phyloP scores from a whole-genome alignment of 805 yeast species.

The Wickerhamomyces ciferrii region DNA sequence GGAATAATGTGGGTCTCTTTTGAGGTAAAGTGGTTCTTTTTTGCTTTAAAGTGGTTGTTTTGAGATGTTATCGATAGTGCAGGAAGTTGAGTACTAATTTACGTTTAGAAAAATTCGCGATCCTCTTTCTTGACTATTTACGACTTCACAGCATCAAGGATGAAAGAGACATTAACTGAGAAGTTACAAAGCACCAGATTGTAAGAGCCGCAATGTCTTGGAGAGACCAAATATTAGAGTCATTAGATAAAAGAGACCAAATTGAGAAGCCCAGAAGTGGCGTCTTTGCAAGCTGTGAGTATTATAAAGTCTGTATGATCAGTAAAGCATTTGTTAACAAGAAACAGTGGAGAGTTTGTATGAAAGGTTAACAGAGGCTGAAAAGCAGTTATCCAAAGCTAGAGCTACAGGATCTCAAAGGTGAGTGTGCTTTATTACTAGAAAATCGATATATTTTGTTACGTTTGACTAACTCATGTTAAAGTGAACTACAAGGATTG shows the following conservation, averaged over 20 bases:
- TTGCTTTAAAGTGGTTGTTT: background rate
- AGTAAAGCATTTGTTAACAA: background rate
- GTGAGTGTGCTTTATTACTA: constrained; percentile 1
- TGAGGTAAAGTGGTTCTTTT: background rate
- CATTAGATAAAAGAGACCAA: constrained; percentile 12
- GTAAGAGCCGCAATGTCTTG: constrained; percentile 2
- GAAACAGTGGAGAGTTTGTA: constrained; percentile 9
- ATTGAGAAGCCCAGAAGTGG: constrained; percentile 4
- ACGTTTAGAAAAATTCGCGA: background rate
- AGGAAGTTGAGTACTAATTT: background rate
- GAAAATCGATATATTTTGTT: background rate
- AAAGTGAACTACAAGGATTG: constrained; percentile 2
- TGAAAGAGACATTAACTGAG: no score
- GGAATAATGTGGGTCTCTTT: no score
- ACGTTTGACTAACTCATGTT: background rate
- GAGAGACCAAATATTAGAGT: constrained; percentile 4
- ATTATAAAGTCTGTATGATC: background rate
- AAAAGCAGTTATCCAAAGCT: constrained; percentile 3
- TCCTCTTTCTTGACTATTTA: no score
- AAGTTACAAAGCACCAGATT: no score
- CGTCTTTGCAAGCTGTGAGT: constrained; percentile 8
- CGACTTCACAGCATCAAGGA: no score
- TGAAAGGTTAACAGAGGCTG: constrained; percentile 10
- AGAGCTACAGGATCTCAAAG: constrained; percentile 5
- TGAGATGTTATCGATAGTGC: background rate